phyloP scores from a whole-genome alignment of 495 filamentous ascomycete genomes.

The Hypomontagnella submonticulosa region DNA sequence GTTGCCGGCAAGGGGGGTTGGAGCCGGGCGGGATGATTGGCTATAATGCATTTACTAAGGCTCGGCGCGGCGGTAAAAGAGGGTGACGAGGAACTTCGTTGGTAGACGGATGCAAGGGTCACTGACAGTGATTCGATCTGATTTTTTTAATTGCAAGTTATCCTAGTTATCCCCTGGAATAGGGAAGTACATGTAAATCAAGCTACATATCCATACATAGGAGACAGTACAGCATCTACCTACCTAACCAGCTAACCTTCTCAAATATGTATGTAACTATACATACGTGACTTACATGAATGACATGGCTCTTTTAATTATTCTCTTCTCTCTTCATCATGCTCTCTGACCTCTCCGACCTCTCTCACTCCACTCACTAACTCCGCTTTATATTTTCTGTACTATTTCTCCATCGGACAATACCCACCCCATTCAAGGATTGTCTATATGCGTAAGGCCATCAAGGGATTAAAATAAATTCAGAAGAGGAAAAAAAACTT shows the following conservation, averaged over 20 bases:
- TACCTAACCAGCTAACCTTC: no score
- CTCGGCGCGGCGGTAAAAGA: slow-evolving; percentile 45
- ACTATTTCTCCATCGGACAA: slow-evolving; percentile 26
- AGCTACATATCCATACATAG: no score
- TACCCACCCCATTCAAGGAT: slow-evolving; percentile 25
- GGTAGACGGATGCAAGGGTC: slow-evolving; percentile 45
- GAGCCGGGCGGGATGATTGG: slow-evolving; percentile 41
- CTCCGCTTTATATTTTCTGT: slow-evolving; percentile 6
- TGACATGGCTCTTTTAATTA: no score
- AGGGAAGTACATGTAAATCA: no score
- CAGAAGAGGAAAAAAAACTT: background rate
- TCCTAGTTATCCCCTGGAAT: no score
- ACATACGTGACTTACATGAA: no score
- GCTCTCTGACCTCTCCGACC: slow-evolving; percentile 5
- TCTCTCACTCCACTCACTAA: slow-evolving; percentile 7
- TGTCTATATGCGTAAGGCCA: slow-evolving; percentile 10
- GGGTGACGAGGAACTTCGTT: slow-evolving; percentile 45
- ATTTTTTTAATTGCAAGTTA: background rate
- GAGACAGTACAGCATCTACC: no score
- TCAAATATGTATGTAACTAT: no score
- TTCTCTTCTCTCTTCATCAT: slow-evolving; percentile 6
- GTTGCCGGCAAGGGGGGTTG: slow-evolving; percentile 37
- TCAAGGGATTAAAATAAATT: slow-evolving; percentile 6
- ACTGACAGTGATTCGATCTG: slow-evolving; percentile 28
- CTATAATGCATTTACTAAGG: slow-evolving; percentile 40